A percentile compares a stretch with the other conserved stretches of the same genome.
These are phyloP conservation scores for Colletotrichum sp. DNA, from an alignment of 2,329 filamentous ascomycete genomes.

Conservation along the genomic window DNA sequence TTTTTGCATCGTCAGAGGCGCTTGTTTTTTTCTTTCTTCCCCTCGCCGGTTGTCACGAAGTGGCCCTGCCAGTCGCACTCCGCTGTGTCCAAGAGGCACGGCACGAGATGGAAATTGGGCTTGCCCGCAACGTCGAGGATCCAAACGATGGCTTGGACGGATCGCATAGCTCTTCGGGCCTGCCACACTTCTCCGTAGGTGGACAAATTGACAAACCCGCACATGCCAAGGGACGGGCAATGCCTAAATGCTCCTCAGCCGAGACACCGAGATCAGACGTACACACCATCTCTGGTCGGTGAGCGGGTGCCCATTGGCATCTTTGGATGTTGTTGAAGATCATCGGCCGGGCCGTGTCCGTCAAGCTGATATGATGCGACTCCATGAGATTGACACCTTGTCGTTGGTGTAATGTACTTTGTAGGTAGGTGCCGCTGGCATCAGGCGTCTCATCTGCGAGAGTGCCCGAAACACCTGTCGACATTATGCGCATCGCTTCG, in stretches of 20 bases:
- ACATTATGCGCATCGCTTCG: neutral
- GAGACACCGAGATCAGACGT: constrained; percentile 19
- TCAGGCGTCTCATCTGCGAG: neutral
- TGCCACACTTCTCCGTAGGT: neutral
- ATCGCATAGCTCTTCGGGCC: neutral
- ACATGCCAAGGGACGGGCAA: constrained; percentile 11
- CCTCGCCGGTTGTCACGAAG: neutral
- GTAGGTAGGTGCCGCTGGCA: neutral
- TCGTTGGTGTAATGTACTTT: neutral
- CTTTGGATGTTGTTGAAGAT: constrained; percentile 2
- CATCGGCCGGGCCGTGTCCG: neutral
- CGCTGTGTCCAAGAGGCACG: neutral
- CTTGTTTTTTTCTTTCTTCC: neutral
- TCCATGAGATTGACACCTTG: neutral
- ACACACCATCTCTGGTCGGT: constrained; percentile 17
- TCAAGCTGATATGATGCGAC: neutral
- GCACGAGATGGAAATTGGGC: neutral
- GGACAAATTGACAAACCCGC: neutral
- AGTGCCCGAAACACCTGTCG: neutral
- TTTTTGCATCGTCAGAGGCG: constrained; percentile 3
- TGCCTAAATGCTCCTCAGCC: constrained; percentile 10
- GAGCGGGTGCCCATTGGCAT: neutral
- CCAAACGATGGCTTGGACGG: neutral
- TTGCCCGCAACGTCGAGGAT: neutral
- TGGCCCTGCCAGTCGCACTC: neutral